phyloP scores from a whole-genome alignment of 2,329 filamentous ascomycete species.

The Alternaria rosae region DNA sequence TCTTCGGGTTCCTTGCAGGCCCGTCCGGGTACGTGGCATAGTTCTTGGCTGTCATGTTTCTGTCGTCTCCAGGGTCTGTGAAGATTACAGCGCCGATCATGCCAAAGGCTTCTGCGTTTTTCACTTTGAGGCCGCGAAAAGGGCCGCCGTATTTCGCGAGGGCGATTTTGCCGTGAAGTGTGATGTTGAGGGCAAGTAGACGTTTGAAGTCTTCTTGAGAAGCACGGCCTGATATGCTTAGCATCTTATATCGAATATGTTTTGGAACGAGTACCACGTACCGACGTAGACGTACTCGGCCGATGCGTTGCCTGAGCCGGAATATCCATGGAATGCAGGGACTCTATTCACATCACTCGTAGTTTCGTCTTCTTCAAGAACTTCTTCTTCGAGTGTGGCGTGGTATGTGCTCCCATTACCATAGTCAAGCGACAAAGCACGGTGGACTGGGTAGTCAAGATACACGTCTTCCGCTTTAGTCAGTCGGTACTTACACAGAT shows the following conservation, averaged over 20 bases:
- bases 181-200: conserved; percentile 50
- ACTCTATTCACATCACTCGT: conserved; percentile 47
- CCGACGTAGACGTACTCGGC: conserved; percentile 58
- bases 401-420: conserved; percentile 39
- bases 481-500: not conserved
- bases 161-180: conserved; percentile 57
- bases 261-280: not conserved
- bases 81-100: conserved; percentile 56
- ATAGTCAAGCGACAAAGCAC: conserved; percentile 40
- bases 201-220: conserved; percentile 55
- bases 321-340: conserved; percentile 59
- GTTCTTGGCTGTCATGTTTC: conserved; percentile 45
- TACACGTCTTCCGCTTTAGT: conserved; percentile 2
- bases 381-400: conserved; percentile 40
- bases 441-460: conserved; percentile 48
- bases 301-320: conserved; percentile 52
- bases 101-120: conserved; percentile 54
- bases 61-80: conserved; percentile 53
- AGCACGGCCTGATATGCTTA: conserved; percentile 22
- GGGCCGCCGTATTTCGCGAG: conserved; percentile 55
- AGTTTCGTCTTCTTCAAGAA: conserved; percentile 39
- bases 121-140: conserved; percentile 57
- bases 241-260: not conserved
- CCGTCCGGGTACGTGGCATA: conserved; percentile 29
- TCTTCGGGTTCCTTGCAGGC: conserved; percentile 49